phyloP scores from a whole-genome alignment of 2,329 filamentous ascomycete genomes.

The Curvularia sp. region DNA sequence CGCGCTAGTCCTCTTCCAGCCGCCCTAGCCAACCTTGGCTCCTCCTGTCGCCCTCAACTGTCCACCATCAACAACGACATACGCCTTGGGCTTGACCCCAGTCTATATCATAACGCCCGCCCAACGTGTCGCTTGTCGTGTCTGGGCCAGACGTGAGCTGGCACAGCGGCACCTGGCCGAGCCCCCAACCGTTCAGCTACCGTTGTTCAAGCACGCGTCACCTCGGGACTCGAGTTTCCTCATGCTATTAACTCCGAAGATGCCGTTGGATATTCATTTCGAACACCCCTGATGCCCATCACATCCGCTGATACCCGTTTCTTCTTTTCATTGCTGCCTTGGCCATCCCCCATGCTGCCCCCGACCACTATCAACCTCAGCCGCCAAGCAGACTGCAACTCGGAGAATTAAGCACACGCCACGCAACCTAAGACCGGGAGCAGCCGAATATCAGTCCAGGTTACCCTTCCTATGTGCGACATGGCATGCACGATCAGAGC shows the following conservation, averaged over 20 bases:
- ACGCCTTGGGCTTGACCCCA: background rate
- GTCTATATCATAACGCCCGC: background rate
- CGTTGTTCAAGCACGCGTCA: conserved; percentile 9
- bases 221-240: conserved; percentile 3
- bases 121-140: background rate
- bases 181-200: conserved; percentile 2
- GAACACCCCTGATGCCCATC: background rate
- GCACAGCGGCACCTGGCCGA: conserved; percentile 1
- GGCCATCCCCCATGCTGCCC: conserved; percentile 2
- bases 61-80: background rate
- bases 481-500: conserved; percentile 1
- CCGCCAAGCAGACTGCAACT: conserved; percentile 1
- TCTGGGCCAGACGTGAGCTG: background rate
- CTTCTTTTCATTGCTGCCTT: background rate
- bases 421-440: conserved; percentile 16
- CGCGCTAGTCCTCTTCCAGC: conserved; percentile 7
- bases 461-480: conserved; percentile 8
- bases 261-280: background rate
- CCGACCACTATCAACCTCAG: background rate
- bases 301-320: background rate
- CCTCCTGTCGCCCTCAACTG: conserved; percentile 1
- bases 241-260: background rate
- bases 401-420: conserved; percentile 17
- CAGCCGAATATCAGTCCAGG: conserved; percentile 14
- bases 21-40: conserved; percentile 1